Evolutionary conservation across 208 protist genomes (phyloP).

Genomic region (Eutreptiella sp.): DNA sequence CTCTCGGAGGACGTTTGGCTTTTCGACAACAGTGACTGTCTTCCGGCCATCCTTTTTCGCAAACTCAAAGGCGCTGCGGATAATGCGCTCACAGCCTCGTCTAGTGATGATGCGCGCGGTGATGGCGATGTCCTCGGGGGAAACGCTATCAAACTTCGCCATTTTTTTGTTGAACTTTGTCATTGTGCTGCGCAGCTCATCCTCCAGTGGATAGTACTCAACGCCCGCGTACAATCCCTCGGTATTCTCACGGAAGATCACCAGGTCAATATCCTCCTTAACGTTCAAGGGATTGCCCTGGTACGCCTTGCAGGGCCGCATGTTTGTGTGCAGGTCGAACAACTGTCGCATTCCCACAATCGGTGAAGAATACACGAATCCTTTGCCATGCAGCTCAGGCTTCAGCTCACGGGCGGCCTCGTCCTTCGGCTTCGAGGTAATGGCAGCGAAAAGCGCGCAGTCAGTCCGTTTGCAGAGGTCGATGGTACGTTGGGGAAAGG

Average conservation of each 20-base stretch:
- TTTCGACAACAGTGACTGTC: constrained; percentile 43
- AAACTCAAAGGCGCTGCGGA: constrained; percentile 60
- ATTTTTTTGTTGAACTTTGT: constrained; percentile 6
- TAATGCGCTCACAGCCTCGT: constrained; percentile 46
- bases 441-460: constrained; percentile 17
- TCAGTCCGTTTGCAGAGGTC: constrained; percentile 14
- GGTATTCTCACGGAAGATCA: constrained; percentile 69
- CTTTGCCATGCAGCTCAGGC: neutral
- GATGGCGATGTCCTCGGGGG: constrained; percentile 29
- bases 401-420: constrained; percentile 21
- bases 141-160: neutral
- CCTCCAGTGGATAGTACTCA: constrained; percentile 44
- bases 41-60: constrained; percentile 39
- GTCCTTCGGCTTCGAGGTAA: constrained; percentile 6
- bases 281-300: neutral
- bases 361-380: constrained; percentile 20
- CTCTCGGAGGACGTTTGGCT: constrained; percentile 43
- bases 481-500: constrained; percentile 9
- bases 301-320: constrained; percentile 21
- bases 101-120: constrained; percentile 53
- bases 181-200: constrained; percentile 9
- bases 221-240: constrained; percentile 64
- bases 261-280: constrained; percentile 52
- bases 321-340: constrained; percentile 32
- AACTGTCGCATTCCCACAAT: constrained; percentile 28